phyloP scores from a whole-genome alignment of 495 filamentous ascomycete species.

The Trichodelitschia bisporula region DNA sequence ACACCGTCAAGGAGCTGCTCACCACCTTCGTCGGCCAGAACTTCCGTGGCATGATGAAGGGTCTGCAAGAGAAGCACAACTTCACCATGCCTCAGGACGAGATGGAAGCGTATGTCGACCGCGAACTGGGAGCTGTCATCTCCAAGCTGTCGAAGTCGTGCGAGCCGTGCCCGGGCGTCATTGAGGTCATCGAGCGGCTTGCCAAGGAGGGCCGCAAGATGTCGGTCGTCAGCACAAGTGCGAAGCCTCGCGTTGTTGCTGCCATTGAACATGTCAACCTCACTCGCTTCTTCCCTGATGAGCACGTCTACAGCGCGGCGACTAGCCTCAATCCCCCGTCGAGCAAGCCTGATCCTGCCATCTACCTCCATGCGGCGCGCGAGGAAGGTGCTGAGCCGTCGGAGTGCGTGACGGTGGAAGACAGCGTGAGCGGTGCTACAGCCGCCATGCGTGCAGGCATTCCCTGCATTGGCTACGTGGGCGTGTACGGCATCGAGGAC shows the following conservation, averaged over 20 bases:
- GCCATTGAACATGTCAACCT: slow-evolving; percentile 60
- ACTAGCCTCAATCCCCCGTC: slow-evolving; percentile 53
- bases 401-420: slow-evolving; percentile 70
- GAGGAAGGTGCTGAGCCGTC: slow-evolving; percentile 43
- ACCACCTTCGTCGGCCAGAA: slow-evolving; percentile 84
- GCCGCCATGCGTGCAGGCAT: slow-evolving; percentile 66
- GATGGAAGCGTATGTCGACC: slow-evolving; percentile 48
- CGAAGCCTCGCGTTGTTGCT: slow-evolving; percentile 52
- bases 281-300: slow-evolving; percentile 50
- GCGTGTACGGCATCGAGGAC: slow-evolving; percentile 45
- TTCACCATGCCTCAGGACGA: slow-evolving; percentile 44
- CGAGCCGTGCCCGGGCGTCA: slow-evolving; percentile 50
- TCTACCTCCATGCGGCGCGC: slow-evolving; percentile 66
- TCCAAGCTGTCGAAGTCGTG: slow-evolving; percentile 48
- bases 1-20: slow-evolving; percentile 58
- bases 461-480: slow-evolving; percentile 66
- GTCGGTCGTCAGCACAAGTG: slow-evolving; percentile 61
- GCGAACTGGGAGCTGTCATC: slow-evolving; percentile 66
- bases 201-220: slow-evolving; percentile 33
- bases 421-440: slow-evolving; percentile 67
- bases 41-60: slow-evolving; percentile 75
- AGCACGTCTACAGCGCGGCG: slow-evolving; percentile 65
- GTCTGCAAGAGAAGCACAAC: slow-evolving; percentile 50
- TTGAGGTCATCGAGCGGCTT: slow-evolving; percentile 39
- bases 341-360: slow-evolving; percentile 79